A percentile compares a stretch with the other conserved stretches of the same genome.
These are phyloP conservation scores for Gliomastix tumulicola DNA, from an alignment of 2,329 filamentous ascomycete genomes.

Conservation along the genomic window DNA sequence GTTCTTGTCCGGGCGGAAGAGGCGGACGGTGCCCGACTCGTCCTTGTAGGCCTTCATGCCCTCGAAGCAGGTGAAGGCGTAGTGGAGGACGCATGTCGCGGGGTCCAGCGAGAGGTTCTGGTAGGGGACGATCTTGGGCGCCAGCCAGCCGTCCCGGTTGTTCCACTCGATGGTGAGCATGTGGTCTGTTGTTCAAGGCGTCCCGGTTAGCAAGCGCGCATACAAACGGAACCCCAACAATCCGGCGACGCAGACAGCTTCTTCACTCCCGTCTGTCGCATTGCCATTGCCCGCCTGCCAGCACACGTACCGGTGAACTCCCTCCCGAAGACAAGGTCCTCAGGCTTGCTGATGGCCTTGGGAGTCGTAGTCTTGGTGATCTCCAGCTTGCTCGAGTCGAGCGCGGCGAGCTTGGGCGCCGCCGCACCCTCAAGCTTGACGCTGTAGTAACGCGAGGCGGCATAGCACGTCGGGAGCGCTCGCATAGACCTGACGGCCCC, in stretches of 20 bases:
- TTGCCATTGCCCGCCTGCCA: no score
- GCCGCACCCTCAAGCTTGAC: slow-evolving; percentile 43
- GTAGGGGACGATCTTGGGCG: slow-evolving; percentile 82
- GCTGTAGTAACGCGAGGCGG: slow-evolving; percentile 36
- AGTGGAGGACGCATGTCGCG: slow-evolving; percentile 95
- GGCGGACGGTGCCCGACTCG: slow-evolving; percentile 64
- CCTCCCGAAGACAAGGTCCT: slow-evolving; percentile 83
- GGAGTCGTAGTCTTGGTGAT: slow-evolving; percentile 71
- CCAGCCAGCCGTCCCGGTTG: slow-evolving; percentile 72
- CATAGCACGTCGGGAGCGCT: slow-evolving; percentile 18
- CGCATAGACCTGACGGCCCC: slow-evolving; percentile 26
- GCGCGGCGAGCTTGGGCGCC: slow-evolving; percentile 48
- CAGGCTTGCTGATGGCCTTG: slow-evolving; percentile 64
- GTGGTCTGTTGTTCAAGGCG: slow-evolving; percentile 75
- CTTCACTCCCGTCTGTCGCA: no score
- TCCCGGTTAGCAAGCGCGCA: no score
- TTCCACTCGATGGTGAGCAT: slow-evolving; percentile 97
- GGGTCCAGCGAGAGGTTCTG: slow-evolving; percentile 96
- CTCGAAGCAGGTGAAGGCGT: slow-evolving; percentile 97
- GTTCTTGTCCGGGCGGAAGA: slow-evolving; percentile 95
- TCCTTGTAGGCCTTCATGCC: slow-evolving; percentile 99
- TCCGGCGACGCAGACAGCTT: no score
- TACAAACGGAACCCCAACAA: no score
- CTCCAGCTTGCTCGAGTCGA: slow-evolving; percentile 72
- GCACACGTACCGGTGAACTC: slow-evolving; percentile 78